phyloP scores from a whole-genome alignment of 768 basidiomycete species.

The Hygrophorus pudorinus region DNA sequence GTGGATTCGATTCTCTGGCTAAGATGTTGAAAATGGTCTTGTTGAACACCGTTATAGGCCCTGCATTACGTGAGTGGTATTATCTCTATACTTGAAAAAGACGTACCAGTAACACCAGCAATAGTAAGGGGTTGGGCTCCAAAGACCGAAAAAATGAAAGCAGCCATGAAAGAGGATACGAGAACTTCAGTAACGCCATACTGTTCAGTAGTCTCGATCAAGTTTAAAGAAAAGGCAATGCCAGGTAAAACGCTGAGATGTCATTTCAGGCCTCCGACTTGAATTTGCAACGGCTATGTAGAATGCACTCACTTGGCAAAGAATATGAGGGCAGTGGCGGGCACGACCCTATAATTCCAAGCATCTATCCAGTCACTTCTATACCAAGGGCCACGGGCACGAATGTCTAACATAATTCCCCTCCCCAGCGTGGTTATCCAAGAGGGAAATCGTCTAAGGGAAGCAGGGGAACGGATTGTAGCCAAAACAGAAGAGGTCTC shows the following conservation, averaged over 20 bases:
- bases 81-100: background rate
- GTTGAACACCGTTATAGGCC: constrained; percentile 90
- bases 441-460: background rate
- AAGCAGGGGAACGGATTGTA: too few relatives aligned
- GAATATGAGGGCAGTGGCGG: constrained; percentile 78
- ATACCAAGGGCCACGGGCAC: constrained; percentile 70
- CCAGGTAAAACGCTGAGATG: constrained; percentile 66
- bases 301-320: constrained; percentile 59
- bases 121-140: constrained; percentile 89
- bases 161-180: constrained; percentile 78
- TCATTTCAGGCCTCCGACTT: background rate
- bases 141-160: constrained; percentile 78
- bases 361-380: constrained; percentile 83
- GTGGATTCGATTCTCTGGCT: constrained; percentile 42
- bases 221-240: constrained; percentile 84
- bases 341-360: constrained; percentile 85
- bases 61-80: constrained; percentile 22
- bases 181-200: constrained; percentile 89
- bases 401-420: constrained; percentile 67
- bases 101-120: constrained; percentile 75
- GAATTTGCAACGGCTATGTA: background rate
- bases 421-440: constrained; percentile 27
- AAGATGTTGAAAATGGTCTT: constrained; percentile 81
- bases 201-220: constrained; percentile 83
- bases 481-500: too few relatives aligned